Conservation (phyloP, 2,329 filamentous ascomycete genomes). For the Pseudogymnoascus sp. region DNA sequence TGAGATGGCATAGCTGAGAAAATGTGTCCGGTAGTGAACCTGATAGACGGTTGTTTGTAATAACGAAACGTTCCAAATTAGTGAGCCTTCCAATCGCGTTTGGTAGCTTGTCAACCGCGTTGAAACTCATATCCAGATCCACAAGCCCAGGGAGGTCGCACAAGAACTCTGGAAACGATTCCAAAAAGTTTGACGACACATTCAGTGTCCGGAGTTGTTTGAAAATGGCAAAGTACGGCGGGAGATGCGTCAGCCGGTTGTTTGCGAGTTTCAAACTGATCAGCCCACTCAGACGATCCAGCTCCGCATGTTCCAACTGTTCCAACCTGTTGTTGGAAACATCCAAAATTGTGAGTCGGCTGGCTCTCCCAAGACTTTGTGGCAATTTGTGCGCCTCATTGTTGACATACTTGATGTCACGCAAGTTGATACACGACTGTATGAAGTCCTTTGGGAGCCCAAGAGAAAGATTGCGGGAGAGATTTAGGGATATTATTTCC, state of each 20-base stretch:
- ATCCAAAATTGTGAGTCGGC: constrained; percentile 77
- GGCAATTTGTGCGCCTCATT: constrained; percentile 87
- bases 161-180: constrained; percentile 75
- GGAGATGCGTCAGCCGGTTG: constrained; percentile 74
- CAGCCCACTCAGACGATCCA: constrained; percentile 66
- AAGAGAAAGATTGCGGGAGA: constrained; percentile 85
- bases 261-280: constrained; percentile 90
- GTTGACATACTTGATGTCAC: constrained; percentile 92
- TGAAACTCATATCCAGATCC: constrained; percentile 95
- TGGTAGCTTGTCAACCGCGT: constrained; percentile 71
- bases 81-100: constrained; percentile 68
- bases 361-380: constrained; percentile 72
- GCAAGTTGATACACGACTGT: constrained; percentile 79
- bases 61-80: constrained; percentile 80
- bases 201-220: constrained; percentile 74
- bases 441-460: constrained; percentile 96
- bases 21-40: constrained; percentile 69
- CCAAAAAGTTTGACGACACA: constrained; percentile 86
- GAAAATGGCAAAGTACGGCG: constrained; percentile 75
- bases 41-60: constrained; percentile 85
- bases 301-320: constrained; percentile 74
- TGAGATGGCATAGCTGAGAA: constrained; percentile 59
- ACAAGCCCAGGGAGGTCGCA: constrained; percentile 75
- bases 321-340: constrained; percentile 92
- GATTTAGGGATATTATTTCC: constrained; percentile 90